phyloP scores from a whole-genome alignment of 495 filamentous ascomycete species.

The Darksidea phi region DNA sequence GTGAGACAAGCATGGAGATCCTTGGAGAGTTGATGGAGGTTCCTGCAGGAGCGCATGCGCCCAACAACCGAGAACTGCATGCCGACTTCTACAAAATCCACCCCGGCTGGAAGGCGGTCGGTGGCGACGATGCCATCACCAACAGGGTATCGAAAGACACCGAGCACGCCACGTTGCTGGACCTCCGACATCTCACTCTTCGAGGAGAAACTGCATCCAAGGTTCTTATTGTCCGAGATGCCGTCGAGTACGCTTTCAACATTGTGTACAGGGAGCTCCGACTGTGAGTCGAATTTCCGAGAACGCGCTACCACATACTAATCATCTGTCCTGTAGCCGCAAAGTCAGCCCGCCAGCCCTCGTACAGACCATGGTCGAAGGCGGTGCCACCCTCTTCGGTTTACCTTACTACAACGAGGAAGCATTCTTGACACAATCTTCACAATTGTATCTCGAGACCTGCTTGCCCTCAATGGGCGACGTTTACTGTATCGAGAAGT shows the following conservation, averaged over 20 bases:
- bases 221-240: constrained; percentile 88
- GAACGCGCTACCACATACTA: background rate
- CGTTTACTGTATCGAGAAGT: constrained; percentile 97
- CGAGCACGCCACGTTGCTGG: constrained; percentile 75
- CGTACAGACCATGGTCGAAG: constrained; percentile 99
- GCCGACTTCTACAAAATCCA: constrained; percentile 91
- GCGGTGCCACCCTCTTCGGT: constrained; percentile 89
- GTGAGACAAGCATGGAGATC: constrained; percentile 83
- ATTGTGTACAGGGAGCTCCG: constrained; percentile 75
- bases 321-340: constrained; percentile 29
- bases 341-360: constrained; percentile 94
- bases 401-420: constrained; percentile 93
- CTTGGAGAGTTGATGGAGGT: constrained; percentile 87
- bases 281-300: constrained; percentile 42
- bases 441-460: constrained; percentile 97
- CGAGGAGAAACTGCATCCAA: constrained; percentile 84
- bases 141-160: constrained; percentile 80
- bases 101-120: constrained; percentile 66
- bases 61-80: constrained; percentile 85
- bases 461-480: constrained; percentile 86
- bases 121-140: constrained; percentile 90
- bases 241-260: constrained; percentile 79
- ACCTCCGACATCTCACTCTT: constrained; percentile 88
- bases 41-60: constrained; percentile 74
- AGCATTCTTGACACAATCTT: constrained; percentile 94